Evolutionary conservation across 352 stramenopile species (phyloP).

Genomic region (Pythium monospermum): DNA sequence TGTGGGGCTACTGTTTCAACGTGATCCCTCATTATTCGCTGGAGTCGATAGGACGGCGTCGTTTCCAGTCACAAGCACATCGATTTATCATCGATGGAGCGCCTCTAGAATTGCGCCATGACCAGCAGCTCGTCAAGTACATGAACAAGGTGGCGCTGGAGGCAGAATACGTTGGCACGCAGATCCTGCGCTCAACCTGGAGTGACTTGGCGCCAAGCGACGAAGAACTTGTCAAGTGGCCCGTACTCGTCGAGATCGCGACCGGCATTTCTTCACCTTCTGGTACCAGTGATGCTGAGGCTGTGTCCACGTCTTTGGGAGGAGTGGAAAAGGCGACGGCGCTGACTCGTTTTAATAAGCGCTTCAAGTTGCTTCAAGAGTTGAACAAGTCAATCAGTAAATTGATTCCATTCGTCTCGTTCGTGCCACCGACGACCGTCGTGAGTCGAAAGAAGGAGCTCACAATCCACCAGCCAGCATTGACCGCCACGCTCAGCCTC

Average conservation of each 20-base stretch:
- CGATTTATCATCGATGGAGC: slow-evolving; percentile 6
- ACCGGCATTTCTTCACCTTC: too few relatives aligned
- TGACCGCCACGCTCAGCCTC: too few relatives aligned
- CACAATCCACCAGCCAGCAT: too few relatives aligned
- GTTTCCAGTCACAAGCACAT: slow-evolving; percentile 34
- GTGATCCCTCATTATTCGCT: slow-evolving; percentile 65
- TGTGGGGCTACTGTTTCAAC: slow-evolving; percentile 71
- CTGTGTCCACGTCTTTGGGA: too few relatives aligned
- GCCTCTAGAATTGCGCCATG: slow-evolving; percentile 26
- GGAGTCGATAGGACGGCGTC: slow-evolving; percentile 41
- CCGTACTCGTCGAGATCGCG: slow-evolving; percentile 57
- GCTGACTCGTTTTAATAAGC: slow-evolving; percentile 44
- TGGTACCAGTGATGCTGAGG: too few relatives aligned
- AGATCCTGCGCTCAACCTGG: slow-evolving; percentile 53
- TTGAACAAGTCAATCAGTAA: slow-evolving; percentile 60
- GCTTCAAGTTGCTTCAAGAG: slow-evolving; percentile 69
- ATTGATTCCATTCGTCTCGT: slow-evolving; percentile 49
- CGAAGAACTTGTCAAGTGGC: slow-evolving; percentile 66
- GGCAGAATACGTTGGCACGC: slow-evolving; percentile 41
- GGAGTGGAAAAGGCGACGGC: too few relatives aligned
- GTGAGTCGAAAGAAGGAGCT: too few relatives aligned
- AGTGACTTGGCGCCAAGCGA: slow-evolving; percentile 52
- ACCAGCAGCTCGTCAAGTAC: slow-evolving; percentile 70
- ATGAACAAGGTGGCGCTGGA: slow-evolving; percentile 53
- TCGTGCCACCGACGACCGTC: too few relatives aligned